phyloP scores from a whole-genome alignment of 371 early-diverging fungal species.

The Saksenaea vasiformis region DNA sequence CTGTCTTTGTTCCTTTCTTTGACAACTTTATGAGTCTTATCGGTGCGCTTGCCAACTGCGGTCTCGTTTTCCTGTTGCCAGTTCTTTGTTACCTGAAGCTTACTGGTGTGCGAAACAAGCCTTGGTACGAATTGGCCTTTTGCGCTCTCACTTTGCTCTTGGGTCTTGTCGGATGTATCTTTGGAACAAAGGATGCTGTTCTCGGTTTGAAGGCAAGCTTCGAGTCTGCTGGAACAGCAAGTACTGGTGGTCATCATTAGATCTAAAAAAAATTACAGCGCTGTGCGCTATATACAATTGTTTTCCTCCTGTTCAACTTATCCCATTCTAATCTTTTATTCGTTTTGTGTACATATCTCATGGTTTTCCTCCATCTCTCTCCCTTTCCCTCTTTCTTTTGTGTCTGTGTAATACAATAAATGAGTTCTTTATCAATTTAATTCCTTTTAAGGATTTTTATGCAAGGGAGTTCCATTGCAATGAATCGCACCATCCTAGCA shows the following conservation, averaged over 20 bases:
- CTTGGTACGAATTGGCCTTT: slow-evolving; percentile 50
- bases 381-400: no score
- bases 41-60: slow-evolving; percentile 69
- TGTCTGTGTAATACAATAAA: no score
- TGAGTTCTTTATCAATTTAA: no score
- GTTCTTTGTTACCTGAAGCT: slow-evolving; percentile 62
- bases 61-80: slow-evolving; percentile 73
- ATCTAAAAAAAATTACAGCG: background rate
- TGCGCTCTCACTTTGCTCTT: slow-evolving; percentile 58
- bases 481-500: no score
- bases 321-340: no score
- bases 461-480: no score
- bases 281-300: background rate
- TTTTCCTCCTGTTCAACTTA: no score
- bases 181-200: slow-evolving; percentile 68
- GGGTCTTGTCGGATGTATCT: slow-evolving; percentile 59
- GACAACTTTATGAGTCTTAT: slow-evolving; percentile 76
- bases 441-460: no score
- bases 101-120: slow-evolving; percentile 56
- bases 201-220: background rate
- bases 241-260: background rate
- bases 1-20: slow-evolving; percentile 68
- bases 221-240: background rate
- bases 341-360: no score
- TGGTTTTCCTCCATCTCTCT: no score